These are phyloP conservation scores for Sugiyamaella lignohabitans DNA, from an alignment of 805 yeast genomes.

Conservation along the genomic window DNA sequence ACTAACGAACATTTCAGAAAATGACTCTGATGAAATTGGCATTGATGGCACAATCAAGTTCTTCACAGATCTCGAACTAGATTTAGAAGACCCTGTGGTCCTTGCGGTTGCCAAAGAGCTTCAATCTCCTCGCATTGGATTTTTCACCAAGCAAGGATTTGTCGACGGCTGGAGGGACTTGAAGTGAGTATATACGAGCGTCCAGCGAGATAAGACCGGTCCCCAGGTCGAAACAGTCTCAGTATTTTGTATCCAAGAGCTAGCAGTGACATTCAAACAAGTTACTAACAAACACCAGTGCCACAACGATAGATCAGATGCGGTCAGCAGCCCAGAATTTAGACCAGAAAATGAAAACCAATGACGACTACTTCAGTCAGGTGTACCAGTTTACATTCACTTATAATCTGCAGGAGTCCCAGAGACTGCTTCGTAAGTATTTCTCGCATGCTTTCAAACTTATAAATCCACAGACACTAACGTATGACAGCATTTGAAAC, in stretches of 20 bases:
- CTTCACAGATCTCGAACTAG: conserved; percentile 58
- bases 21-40: conserved; percentile 44
- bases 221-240: background rate
- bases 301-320: conserved; percentile 43
- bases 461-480: background rate
- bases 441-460: background rate
- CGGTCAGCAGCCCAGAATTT: conserved; percentile 32
- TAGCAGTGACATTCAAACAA: conserved; percentile 1
- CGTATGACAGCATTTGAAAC: conserved; percentile 39
- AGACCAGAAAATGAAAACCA: conserved; percentile 28
- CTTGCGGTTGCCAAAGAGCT: conserved; percentile 66
- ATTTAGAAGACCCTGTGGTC: conserved; percentile 68
- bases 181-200: conserved; percentile 10
- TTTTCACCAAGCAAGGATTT: conserved; percentile 46
- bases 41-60: conserved; percentile 72
- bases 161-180: conserved; percentile 50
- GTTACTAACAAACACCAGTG: conserved; percentile 8
- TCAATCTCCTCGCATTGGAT: conserved; percentile 60
- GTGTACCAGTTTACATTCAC: conserved; percentile 69
- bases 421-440: conserved; percentile 41
- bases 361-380: conserved; percentile 37
- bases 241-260: conserved; percentile 9
- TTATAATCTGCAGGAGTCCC: conserved; percentile 55
- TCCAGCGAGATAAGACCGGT: background rate
- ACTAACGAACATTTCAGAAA: conserved; percentile 16